These are phyloP conservation scores for Pelargonium citronellum DNA, from an alignment of 441 rosid genomes.

Conservation along the genomic window DNA sequence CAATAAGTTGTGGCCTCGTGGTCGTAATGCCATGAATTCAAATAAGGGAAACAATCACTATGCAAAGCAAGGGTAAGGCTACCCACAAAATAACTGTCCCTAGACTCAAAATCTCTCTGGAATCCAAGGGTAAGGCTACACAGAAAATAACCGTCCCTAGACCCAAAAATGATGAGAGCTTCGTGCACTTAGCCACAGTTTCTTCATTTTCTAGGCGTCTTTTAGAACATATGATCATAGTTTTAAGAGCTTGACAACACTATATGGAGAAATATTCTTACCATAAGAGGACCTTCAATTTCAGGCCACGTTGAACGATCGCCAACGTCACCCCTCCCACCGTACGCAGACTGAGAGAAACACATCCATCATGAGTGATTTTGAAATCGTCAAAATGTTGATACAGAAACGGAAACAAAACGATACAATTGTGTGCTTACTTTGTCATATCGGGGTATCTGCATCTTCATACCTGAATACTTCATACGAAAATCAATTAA, in stretches of 20 bases:
- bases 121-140: no score
- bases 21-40: no score
- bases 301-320: conserved; percentile 82
- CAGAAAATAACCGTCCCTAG: no score
- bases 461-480: conserved; percentile 5
- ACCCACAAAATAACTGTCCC: no score
- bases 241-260: background rate
- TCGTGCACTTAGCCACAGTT: no score
- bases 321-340: conserved; percentile 84
- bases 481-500: background rate
- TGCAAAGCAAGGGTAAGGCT: no score
- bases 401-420: conserved; percentile 6
- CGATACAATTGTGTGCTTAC: conserved; percentile 19
- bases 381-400: background rate
- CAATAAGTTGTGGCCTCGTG: no score
- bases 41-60: no score
- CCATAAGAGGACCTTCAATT: conserved; percentile 81
- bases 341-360: conserved; percentile 71
- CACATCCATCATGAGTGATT: conserved; percentile 15
- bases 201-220: no score
- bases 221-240: no score
- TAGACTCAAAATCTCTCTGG: no score
- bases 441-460: conserved; percentile 7
- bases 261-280: conserved; percentile 26
- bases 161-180: no score